A percentile compares a stretch with the other conserved stretches of the same genome.
Evolutionary conservation across 306 rosid species (phyloP).

Genomic region (Pachyrhizus erosus): DNA sequence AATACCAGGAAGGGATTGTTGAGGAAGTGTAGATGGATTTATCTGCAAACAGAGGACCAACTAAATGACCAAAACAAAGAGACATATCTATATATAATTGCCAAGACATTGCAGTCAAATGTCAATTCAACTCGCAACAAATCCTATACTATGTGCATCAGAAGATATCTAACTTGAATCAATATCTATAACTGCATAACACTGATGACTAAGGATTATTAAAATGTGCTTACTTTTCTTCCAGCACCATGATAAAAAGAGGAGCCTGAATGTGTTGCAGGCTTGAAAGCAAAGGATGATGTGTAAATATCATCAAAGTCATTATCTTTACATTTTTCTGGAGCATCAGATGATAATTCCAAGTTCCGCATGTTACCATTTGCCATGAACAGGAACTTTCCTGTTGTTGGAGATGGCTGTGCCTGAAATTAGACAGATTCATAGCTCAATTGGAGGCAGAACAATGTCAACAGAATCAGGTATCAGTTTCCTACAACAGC

Average conservation of each 20-base stretch:
- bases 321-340: slow-evolving; percentile 53
- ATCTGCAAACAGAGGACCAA: slow-evolving; percentile 56
- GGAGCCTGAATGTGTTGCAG: slow-evolving; percentile 60
- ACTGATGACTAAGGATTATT: no score
- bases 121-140: slow-evolving; percentile 9
- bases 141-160: slow-evolving; percentile 15
- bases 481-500: slow-evolving; percentile 20
- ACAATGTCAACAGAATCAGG: slow-evolving; percentile 24
- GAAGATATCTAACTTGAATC: slow-evolving; percentile 39
- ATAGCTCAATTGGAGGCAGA: slow-evolving; percentile 41
- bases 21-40: slow-evolving; percentile 55
- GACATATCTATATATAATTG: slow-evolving; percentile 2
- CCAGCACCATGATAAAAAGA: slow-evolving; percentile 63
- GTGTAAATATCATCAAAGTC: slow-evolving; percentile 54
- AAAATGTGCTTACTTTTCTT: slow-evolving; percentile 65
- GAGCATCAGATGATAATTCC: slow-evolving; percentile 52
- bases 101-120: slow-evolving; percentile 22
- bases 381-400: slow-evolving; percentile 69
- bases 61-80: slow-evolving; percentile 39
- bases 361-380: slow-evolving; percentile 50
- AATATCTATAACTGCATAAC: slow-evolving; percentile 10
- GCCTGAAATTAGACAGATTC: slow-evolving; percentile 69
- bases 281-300: slow-evolving; percentile 81
- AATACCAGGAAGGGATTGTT: slow-evolving; percentile 58
- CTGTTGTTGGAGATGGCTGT: slow-evolving; percentile 97